Percentiles rank a stretch among this genome's conserved stretches.
Conservation (phyloP, 2,329 filamentous ascomycete species). For the Chaetomiaceae sp. region DNA sequence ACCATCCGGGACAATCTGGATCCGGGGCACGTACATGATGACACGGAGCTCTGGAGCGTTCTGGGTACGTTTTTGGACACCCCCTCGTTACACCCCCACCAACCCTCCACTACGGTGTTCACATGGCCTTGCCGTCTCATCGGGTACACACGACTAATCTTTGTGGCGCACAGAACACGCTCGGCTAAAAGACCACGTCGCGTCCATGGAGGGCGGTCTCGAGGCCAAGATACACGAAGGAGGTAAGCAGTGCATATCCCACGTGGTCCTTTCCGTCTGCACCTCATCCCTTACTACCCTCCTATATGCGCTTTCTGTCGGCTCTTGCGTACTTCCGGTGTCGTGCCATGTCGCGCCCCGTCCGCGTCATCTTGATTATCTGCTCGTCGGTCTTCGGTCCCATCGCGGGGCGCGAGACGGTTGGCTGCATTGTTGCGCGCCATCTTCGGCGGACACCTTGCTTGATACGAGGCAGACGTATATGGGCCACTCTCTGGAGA, state of each 20-base stretch:
- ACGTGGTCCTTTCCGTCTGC: slow-evolving; percentile 7
- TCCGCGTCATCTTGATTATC: slow-evolving; percentile 4
- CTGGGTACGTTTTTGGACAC: slow-evolving; percentile 57
- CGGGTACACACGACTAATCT: slow-evolving; percentile 32
- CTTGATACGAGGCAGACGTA: slow-evolving; percentile 1
- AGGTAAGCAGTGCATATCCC: slow-evolving; percentile 54
- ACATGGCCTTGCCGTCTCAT: slow-evolving; percentile 17
- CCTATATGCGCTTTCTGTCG: slow-evolving; percentile 24
- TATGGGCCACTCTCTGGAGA: not conserved
- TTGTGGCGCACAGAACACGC: slow-evolving; percentile 65
- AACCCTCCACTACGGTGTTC: slow-evolving; percentile 10
- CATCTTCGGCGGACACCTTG: not conserved
- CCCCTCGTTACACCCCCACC: slow-evolving; percentile 8
- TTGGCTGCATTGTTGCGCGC: slow-evolving; percentile 11
- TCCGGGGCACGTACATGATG: slow-evolving; percentile 89
- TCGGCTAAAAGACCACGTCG: slow-evolving; percentile 82
- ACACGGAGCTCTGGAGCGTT: slow-evolving; percentile 95
- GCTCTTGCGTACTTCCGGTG: slow-evolving; percentile 18
- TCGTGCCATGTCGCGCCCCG: slow-evolving; percentile 3
- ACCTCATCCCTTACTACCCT: not conserved
- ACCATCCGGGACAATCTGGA: slow-evolving; percentile 87
- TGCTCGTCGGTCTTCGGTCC: slow-evolving; percentile 1
- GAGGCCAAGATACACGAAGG: slow-evolving; percentile 91
- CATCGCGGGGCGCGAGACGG: slow-evolving; percentile 10
- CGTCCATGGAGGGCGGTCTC: slow-evolving; percentile 78